Evolutionary conservation across 139 green algal genomes (phyloP).

Genomic region (Ettlia oleoabundans): DNA sequence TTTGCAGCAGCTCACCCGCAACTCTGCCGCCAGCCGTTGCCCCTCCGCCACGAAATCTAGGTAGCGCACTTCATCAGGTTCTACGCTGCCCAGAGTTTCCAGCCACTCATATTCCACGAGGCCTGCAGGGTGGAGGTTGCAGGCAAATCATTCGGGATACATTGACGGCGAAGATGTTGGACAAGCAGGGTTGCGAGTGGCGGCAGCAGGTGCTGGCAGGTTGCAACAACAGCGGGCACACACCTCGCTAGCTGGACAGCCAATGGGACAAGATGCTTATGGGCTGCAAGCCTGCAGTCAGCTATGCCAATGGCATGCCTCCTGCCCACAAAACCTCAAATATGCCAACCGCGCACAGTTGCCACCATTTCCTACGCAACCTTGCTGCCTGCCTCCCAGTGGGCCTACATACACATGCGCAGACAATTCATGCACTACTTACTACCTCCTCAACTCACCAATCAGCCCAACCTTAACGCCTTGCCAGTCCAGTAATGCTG

Average conservation of each 20-base stretch:
- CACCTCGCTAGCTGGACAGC: no score
- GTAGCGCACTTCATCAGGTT: conserved; percentile 56
- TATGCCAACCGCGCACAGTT: no score
- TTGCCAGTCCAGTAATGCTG: conserved; percentile 39
- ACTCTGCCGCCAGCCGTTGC: conserved; percentile 32
- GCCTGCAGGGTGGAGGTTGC: conserved; percentile 3
- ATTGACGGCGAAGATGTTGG: no score
- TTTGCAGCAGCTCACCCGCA: conserved; percentile 53
- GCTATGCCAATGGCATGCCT: neutral
- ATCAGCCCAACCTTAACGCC: conserved; percentile 70
- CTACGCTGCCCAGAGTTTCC: neutral
- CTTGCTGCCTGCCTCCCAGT: no score
- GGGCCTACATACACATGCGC: no score
- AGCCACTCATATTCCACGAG: conserved; percentile 77
- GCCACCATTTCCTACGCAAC: no score
- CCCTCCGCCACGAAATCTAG: conserved; percentile 67
- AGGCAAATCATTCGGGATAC: neutral
- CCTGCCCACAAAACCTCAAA: neutral
- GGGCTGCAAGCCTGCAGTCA: no score
- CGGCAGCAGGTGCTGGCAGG: neutral
- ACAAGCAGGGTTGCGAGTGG: neutral
- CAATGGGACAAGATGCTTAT: no score
- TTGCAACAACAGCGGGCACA: no score
- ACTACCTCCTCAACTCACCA: conserved; percentile 14
- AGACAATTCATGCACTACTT: neutral